These are phyloP conservation scores for Thalassia testudinum DNA, from an alignment of 116 monocot species.

Conservation along the genomic window DNA sequence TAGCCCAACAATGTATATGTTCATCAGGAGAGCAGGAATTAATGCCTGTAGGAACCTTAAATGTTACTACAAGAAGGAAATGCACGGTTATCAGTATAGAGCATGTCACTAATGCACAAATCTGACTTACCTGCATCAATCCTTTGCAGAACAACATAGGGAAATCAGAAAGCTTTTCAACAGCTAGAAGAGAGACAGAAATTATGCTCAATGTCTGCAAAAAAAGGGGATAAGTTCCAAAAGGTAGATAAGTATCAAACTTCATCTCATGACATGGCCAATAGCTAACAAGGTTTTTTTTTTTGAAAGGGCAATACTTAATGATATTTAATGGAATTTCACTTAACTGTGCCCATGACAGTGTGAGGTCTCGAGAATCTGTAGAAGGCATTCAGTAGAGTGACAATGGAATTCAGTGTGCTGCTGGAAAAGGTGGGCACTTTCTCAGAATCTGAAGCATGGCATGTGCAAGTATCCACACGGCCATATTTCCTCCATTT, in stretches of 20 bases:
- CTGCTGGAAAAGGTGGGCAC: constrained; percentile 22
- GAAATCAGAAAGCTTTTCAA: constrained; percentile 61
- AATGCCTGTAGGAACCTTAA: constrained; percentile 35
- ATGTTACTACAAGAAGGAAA: too few species aligned
- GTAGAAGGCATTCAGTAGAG: constrained; percentile 54
- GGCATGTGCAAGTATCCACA: constrained; percentile 9
- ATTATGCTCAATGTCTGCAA: constrained; percentile 73
- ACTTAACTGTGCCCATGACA: constrained; percentile 94
- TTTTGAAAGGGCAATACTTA: neutral
- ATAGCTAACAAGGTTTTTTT: neutral
- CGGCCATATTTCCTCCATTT: too few species aligned
- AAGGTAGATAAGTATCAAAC: neutral
- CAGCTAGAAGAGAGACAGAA: constrained; percentile 85
- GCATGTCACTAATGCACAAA: too few species aligned
- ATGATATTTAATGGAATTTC: constrained; percentile 1
- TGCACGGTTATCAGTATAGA: too few species aligned
- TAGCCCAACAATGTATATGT: constrained; percentile 94
- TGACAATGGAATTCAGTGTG: constrained; percentile 14
- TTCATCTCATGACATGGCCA: neutral
- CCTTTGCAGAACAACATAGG: constrained; percentile 69
- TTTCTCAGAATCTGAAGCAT: constrained; percentile 38
- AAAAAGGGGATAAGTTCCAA: neutral
- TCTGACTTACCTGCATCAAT: constrained; percentile 58
- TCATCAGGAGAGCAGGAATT: constrained; percentile 88
- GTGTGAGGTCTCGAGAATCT: constrained; percentile 88